These are phyloP conservation scores for Trichoderma atrobrunneum DNA, from an alignment of 2,329 filamentous ascomycete genomes.

Conservation along the genomic window DNA sequence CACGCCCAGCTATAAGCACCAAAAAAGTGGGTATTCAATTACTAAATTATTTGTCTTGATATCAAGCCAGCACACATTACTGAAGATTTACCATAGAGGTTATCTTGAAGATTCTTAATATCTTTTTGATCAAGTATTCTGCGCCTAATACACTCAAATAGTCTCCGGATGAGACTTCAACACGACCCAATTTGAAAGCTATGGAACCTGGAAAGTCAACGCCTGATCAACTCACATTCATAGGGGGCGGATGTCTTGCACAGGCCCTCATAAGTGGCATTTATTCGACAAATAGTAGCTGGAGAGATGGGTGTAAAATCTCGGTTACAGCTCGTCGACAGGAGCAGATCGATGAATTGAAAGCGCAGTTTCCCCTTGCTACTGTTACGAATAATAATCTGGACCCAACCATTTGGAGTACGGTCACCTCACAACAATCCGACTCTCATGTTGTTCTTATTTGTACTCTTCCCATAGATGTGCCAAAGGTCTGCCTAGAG, in stretches of 20 bases:
- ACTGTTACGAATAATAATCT: conserved; percentile 10
- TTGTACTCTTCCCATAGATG: conserved; percentile 9
- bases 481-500: conserved; percentile 2
- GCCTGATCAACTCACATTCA: conserved; percentile 8
- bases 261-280: conserved; percentile 6
- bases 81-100: background rate
- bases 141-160: background rate
- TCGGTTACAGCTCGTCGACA: conserved; percentile 1
- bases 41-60: background rate
- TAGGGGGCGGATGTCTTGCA: conserved; percentile 4
- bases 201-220: background rate
- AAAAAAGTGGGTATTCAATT: background rate
- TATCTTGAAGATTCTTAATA: background rate
- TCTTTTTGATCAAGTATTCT: background rate
- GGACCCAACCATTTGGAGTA: background rate
- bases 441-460: conserved; percentile 5
- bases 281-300: conserved; percentile 2
- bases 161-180: background rate
- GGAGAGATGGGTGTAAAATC: conserved; percentile 3
- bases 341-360: background rate
- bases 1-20: background rate
- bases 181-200: background rate
- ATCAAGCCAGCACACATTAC: background rate
- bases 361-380: background rate
- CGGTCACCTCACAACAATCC: background rate